A percentile compares a stretch with the other conserved stretches of the same genome.
phyloP scores from a whole-genome alignment of 768 basidiomycete genomes.

The Lepiota subincarnata region DNA sequence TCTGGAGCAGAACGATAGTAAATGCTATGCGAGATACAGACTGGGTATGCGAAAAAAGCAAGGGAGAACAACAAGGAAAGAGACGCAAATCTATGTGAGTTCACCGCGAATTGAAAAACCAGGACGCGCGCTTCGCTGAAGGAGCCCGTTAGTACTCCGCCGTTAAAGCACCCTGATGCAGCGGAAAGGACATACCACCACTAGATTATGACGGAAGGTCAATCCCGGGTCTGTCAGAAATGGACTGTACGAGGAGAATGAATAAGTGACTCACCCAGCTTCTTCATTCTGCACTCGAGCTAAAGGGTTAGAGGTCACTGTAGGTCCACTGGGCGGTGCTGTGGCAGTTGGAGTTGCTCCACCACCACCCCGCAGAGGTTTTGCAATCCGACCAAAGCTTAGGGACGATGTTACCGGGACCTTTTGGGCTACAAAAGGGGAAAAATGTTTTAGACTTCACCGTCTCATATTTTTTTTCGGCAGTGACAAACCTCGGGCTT shows the following conservation, averaged over 20 bases:
- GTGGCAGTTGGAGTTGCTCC: constrained; percentile 46
- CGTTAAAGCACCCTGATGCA: constrained; percentile 14
- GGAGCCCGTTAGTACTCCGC: constrained; percentile 17
- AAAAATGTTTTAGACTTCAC: constrained; percentile 3
- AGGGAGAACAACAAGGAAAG: constrained; percentile 13
- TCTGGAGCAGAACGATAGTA: constrained; percentile 4
- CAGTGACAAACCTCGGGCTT: constrained; percentile 71
- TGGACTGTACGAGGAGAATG: constrained; percentile 10
- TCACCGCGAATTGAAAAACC: constrained; percentile 88
- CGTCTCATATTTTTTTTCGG: background rate
- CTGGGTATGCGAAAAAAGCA: constrained; percentile 20
- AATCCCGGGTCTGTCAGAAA: constrained; percentile 10
- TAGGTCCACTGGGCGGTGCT: constrained; percentile 35
- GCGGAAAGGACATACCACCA: constrained; percentile 22
- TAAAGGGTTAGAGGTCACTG: constrained; percentile 58
- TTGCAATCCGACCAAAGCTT: constrained; percentile 92
- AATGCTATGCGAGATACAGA: constrained; percentile 23
- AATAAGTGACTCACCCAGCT: constrained; percentile 47
- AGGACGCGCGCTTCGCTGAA: constrained; percentile 85
- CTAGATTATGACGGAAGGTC: constrained; percentile 14
- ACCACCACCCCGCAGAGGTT: constrained; percentile 92
- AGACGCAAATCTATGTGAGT: constrained; percentile 4
- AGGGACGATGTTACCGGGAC: constrained; percentile 64
- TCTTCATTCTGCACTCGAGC: constrained; percentile 80
- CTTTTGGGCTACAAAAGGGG: constrained; percentile 62